phyloP scores from a whole-genome alignment of 345 rosid species.

The Bretschneidera sinensis region DNA sequence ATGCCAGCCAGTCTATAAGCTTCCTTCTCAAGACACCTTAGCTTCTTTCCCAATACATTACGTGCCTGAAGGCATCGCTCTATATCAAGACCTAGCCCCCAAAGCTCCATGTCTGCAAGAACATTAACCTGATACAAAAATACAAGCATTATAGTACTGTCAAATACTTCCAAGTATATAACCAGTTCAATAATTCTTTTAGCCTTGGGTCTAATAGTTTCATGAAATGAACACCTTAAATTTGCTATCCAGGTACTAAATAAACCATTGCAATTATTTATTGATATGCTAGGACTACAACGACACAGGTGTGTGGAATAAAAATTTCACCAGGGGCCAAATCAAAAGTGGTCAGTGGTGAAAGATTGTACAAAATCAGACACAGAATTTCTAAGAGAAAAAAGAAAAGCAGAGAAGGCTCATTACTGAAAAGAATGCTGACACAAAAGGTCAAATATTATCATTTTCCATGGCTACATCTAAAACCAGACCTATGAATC shows the following conservation, averaged over 20 bases:
- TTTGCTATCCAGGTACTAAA: background rate
- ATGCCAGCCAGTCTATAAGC: slow-evolving; percentile 82
- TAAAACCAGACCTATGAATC: background rate
- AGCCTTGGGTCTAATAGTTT: background rate
- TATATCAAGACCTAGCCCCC: slow-evolving; percentile 93
- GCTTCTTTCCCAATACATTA: slow-evolving; percentile 57
- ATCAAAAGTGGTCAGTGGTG: too few species aligned
- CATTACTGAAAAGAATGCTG: background rate
- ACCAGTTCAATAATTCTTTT: slow-evolving; percentile 1
- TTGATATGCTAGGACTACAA: too few species aligned
- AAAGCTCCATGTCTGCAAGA: slow-evolving; percentile 92
- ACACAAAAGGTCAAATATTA: background rate
- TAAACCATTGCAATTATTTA: too few species aligned
- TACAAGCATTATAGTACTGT: slow-evolving; percentile 13
- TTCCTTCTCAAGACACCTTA: slow-evolving; percentile 74
- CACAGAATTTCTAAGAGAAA: background rate
- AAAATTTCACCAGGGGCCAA: too few species aligned
- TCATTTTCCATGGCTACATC: background rate
- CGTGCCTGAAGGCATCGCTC: slow-evolving; percentile 81
- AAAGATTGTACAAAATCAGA: background rate
- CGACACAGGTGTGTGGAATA: too few species aligned
- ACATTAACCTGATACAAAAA: slow-evolving; percentile 60
- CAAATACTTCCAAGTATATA: background rate
- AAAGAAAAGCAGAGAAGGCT: background rate
- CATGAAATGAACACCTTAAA: background rate